These are phyloP conservation scores for Rhipidocladum racemiflorum DNA, from an alignment of 176 grass and related monocot genomes.

Conservation along the genomic window DNA sequence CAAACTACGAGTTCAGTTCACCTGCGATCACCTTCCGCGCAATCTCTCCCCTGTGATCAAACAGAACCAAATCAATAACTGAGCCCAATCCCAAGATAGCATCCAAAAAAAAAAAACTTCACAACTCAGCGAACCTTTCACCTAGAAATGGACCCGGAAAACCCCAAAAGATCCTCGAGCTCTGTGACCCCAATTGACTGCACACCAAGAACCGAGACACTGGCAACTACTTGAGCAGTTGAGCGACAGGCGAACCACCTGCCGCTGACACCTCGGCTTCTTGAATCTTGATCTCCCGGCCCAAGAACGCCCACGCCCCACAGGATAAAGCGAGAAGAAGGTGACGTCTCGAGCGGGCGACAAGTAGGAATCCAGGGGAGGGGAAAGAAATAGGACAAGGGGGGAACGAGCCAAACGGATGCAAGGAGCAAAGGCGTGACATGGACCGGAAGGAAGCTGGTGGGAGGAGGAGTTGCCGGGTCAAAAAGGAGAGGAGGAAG, in stretches of 20 bases:
- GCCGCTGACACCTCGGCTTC: neutral
- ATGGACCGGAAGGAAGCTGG: constrained; percentile 29
- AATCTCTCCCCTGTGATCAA: neutral
- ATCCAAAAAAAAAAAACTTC: neutral
- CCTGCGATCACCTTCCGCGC: neutral
- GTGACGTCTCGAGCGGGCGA: constrained; percentile 1
- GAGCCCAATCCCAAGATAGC: neutral
- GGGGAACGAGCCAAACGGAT: neutral
- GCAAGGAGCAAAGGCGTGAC: constrained; percentile 28
- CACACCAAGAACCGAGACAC: neutral
- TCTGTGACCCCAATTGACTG: neutral
- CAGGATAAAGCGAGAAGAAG: constrained; percentile 18
- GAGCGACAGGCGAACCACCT: constrained; percentile 22
- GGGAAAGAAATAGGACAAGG: constrained; percentile 43
- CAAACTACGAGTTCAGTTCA: neutral
- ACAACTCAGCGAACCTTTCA: neutral
- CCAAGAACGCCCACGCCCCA: constrained; percentile 8
- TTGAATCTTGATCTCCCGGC: neutral
- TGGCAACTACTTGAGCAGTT: neutral
- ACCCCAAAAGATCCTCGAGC: neutral
- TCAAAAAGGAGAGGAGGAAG: constrained; percentile 11
- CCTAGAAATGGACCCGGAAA: constrained; percentile 8
- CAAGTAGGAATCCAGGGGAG: constrained; percentile 25
- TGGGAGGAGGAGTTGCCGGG: constrained; percentile 12
- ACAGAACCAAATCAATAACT: neutral